phyloP scores from a whole-genome alignment of 208 protist genomes.

The Entamoeba histolytica region DNA sequence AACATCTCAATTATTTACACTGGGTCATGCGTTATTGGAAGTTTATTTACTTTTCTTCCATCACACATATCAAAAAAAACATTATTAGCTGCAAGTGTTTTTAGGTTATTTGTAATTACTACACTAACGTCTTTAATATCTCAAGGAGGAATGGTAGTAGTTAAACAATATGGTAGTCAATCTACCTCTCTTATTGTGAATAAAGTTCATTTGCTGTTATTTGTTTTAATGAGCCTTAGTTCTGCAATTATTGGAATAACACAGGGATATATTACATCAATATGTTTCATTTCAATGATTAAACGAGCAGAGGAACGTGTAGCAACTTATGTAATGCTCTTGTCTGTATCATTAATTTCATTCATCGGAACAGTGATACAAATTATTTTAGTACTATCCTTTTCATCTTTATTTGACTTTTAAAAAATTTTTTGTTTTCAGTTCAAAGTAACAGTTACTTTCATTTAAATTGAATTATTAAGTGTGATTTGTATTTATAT shows the following conservation, averaged over 20 bases:
- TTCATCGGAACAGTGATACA: background rate
- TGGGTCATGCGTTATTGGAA: background rate
- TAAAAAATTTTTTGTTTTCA: too few species aligned
- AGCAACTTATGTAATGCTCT: background rate
- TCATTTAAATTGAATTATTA: too few species aligned
- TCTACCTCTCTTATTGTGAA: background rate
- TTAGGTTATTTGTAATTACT: background rate
- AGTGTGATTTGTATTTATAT: too few species aligned
- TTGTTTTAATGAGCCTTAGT: background rate
- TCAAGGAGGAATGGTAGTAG: background rate
- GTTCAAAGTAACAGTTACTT: too few species aligned
- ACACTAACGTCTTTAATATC: background rate
- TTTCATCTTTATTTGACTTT: background rate
- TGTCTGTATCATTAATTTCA: background rate
- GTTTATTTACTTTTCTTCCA: background rate
- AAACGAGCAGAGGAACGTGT: background rate
- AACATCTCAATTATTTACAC: background rate
- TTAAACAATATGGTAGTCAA: background rate
- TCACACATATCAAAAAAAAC: background rate
- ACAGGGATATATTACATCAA: background rate
- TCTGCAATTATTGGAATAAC: background rate
- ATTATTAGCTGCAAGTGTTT: background rate
- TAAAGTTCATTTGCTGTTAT: background rate
- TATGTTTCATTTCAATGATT: background rate
- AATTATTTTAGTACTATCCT: background rate